These are phyloP conservation scores for Metschnikowia kunwiensis DNA, from an alignment of 805 yeast species.

Conservation along the genomic window DNA sequence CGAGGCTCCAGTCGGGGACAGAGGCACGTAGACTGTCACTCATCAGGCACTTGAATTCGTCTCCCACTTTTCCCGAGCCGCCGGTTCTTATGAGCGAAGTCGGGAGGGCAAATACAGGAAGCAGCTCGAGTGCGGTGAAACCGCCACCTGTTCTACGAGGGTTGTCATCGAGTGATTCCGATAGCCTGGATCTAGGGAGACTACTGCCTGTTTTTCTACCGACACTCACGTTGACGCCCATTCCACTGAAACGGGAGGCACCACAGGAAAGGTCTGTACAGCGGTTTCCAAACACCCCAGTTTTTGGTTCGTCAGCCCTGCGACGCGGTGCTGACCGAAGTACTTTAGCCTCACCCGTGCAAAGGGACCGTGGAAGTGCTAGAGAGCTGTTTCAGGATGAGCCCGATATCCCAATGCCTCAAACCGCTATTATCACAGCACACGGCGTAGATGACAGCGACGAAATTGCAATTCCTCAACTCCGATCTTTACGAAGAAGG, in stretches of 20 bases:
- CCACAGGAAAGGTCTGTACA: slow-evolving; percentile 8
- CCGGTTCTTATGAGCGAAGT: slow-evolving; percentile 40
- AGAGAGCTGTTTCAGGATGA: slow-evolving; percentile 5
- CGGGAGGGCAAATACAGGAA: slow-evolving; percentile 17
- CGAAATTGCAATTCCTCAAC: slow-evolving; percentile 13
- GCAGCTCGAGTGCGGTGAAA: slow-evolving; percentile 16
- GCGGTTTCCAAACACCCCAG: slow-evolving; percentile 14
- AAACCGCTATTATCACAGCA: background rate
- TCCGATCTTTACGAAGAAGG: slow-evolving; percentile 8
- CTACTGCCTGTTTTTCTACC: slow-evolving; percentile 18
- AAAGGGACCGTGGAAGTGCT: slow-evolving; percentile 1
- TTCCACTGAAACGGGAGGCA: background rate
- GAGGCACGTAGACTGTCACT: slow-evolving; percentile 25
- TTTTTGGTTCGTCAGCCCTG: slow-evolving; percentile 6
- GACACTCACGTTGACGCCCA: slow-evolving; percentile 11
- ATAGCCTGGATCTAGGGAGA: slow-evolving; percentile 10
- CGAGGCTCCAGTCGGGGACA: slow-evolving; percentile 10
- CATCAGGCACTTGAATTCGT: slow-evolving; percentile 36
- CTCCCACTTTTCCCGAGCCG: slow-evolving; percentile 45
- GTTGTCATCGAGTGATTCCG: slow-evolving; percentile 8
- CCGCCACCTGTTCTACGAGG: background rate
- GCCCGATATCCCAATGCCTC: slow-evolving; percentile 10
- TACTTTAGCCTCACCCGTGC: slow-evolving; percentile 8
- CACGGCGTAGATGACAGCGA: slow-evolving; percentile 14
- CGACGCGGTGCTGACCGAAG: slow-evolving; percentile 1